Base-by-base conservation (phyloP, 805 yeast genomes). In the Helenozyma rhizophorensis region DNA sequence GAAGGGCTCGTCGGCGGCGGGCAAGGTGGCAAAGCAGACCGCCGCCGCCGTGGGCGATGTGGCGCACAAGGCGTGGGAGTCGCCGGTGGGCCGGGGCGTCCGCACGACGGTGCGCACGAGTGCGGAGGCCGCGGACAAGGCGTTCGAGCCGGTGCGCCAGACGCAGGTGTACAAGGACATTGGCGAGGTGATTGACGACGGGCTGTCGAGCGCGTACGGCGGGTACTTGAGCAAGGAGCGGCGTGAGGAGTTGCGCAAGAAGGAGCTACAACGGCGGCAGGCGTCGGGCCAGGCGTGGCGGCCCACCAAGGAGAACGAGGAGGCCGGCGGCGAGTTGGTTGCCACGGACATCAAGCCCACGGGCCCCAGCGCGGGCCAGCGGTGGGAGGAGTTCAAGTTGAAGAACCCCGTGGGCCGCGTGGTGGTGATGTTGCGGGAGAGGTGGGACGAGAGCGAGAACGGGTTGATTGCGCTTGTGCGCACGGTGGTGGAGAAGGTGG, bases 61-160 rank as follows among this genome's bases (percentile, higher is more conserved):
- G 27, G 97, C 96, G 4, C 69, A 74, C 24, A 82, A 80, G 39
- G 96, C 97, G 1, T 93, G 98, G 98, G 96, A 93, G 40, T 87
- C 96, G 1, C 85, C 93, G 15, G 84, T 90, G 26, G 93, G 95
- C 40, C 79, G 81, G 56, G 83, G 81, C 30, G 89, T 96, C n/a
- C 75, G 97, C 51, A 71, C 77, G 27, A 87, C 88, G 0, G 90
- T 87, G n/a, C 74, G 72, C 37, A 73, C 75, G 32, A 79, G 96
- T 3, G 96, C 94, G 2, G 86, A 85, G 34, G 78, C 72, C 10
- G 80, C 90, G n/a, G 93, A 86, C 50, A 86, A 83, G 59, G 87
- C 83, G 21, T 76, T 84, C 31, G 97, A 89, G 50, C 99, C 99
- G 9, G 93, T 93, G 31, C 78, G 97, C 59, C 67, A 90, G 37